Base-by-base conservation (phyloP, 345 rosid species). In the Mangifera indica region DNA sequence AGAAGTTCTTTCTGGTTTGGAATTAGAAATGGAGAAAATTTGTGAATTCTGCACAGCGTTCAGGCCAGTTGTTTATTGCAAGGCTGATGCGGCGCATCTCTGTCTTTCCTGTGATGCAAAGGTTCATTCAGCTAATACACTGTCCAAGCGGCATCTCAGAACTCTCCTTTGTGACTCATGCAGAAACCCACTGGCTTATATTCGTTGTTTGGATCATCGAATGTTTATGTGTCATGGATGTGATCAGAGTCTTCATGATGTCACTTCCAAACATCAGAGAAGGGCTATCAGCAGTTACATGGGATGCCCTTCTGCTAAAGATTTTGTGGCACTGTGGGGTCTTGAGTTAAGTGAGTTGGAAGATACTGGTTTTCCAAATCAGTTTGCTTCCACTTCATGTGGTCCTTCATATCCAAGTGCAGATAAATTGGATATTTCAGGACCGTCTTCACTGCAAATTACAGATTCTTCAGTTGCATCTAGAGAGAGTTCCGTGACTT, bases 111-210 rank as follows among this genome's bases (percentile, higher is more conserved):
- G 98, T 68, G 98, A 93, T 72, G 86, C 90, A 0, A 91, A 86
- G 80, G 90, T 93, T 56, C 98, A 93, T 84, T 93, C 97, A 40
- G 96, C 97, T 53, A 93, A 91, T 74, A 81, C 96, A 64, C 87
- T 93, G 69, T 91, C 93, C 2, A 81, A 82, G 55, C 72, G 93
- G 65, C 98, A 93, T 84, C 81, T 88, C 63, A 88, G 97, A 10
- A 79, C 91, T 21, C 83, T 91, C 75, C 82, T 89, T 22, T 93
- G 96, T 21, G 92, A 85, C 53, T 77, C 79, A 0, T 93, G 97
- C 79, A 78, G 84, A 64, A 21, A 42, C 22, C 77, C 71, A 22
- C 92, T 91, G 4, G 88, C 91, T 67, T 67, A 68, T 26, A 70
- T 81, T 32, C 84, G 73, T 70, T 93, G 98, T 77, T 34, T 85